phyloP scores from a whole-genome alignment of 23 red algal genomes.

The Chondrus crispus region DNA sequence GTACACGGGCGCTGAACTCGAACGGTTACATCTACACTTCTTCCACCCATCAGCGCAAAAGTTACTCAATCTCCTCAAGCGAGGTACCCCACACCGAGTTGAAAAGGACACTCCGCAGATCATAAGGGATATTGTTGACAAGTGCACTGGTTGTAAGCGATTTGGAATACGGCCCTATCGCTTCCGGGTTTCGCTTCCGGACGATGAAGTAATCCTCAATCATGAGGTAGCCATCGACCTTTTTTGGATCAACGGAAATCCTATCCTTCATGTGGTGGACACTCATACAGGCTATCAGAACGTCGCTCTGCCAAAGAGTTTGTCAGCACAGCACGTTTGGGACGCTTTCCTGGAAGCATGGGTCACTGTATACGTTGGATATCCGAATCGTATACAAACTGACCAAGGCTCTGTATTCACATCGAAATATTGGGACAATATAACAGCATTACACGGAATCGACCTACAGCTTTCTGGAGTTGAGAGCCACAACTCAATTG shows the following conservation, averaged over 20 bases:
- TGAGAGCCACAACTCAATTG: background rate
- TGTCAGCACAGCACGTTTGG: background rate
- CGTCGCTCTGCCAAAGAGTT: background rate
- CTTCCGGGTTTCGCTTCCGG: no score
- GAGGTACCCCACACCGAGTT: background rate
- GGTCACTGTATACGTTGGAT: background rate
- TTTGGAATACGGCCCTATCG: background rate
- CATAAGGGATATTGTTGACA: background rate
- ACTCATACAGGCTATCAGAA: background rate
- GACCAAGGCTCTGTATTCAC: background rate
- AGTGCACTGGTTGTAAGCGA: background rate
- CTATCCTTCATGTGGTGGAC: background rate
- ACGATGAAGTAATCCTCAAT: background rate
- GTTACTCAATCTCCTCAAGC: background rate
- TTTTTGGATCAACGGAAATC: background rate
- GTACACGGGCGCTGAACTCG: background rate
- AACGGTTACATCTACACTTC: constrained; percentile 7
- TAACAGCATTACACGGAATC: background rate
- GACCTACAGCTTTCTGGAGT: constrained; percentile 18
- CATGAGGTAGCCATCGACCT: background rate
- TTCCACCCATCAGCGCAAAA: background rate
- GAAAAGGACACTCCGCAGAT: background rate
- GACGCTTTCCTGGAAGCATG: background rate
- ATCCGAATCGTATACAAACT: background rate
- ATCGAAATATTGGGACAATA: background rate